phyloP scores from a whole-genome alignment of 768 basidiomycete genomes.

The Termitomyces sp. region DNA sequence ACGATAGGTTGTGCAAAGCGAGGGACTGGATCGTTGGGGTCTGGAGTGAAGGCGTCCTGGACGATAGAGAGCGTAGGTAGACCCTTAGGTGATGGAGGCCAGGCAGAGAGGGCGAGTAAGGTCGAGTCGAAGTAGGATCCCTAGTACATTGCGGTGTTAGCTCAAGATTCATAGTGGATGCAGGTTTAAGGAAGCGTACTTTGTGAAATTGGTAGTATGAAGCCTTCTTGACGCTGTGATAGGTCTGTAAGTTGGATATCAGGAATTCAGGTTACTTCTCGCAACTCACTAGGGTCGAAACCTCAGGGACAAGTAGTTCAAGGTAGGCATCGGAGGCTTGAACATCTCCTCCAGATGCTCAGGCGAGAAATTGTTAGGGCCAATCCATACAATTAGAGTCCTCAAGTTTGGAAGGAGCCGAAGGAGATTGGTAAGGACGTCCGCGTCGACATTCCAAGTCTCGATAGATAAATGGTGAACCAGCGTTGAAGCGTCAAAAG shows the following conservation, averaged over 20 bases:
- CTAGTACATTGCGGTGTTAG: slow-evolving; percentile 23
- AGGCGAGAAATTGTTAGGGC: slow-evolving; percentile 71
- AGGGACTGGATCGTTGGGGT: slow-evolving; percentile 23
- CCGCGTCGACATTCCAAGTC: slow-evolving; percentile 71
- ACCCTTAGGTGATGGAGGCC: slow-evolving; percentile 39
- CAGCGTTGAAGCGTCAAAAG: slow-evolving; percentile 28
- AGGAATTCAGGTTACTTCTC: neutral
- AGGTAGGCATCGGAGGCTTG: slow-evolving; percentile 36
- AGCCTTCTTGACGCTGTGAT: slow-evolving; percentile 61
- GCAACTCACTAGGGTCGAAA: slow-evolving; percentile 79
- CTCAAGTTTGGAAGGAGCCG: slow-evolving; percentile 48
- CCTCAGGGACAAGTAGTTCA: slow-evolving; percentile 58
- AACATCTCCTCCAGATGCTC: slow-evolving; percentile 76
- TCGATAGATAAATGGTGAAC: slow-evolving; percentile 51
- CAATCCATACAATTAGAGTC: slow-evolving; percentile 62
- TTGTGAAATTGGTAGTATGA: slow-evolving; percentile 83
- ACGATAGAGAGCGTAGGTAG: slow-evolving; percentile 56
- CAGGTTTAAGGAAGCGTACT: slow-evolving; percentile 28
- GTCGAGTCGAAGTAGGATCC: slow-evolving; percentile 84
- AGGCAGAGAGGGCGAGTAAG: slow-evolving; percentile 56
- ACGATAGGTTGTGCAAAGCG: slow-evolving; percentile 85
- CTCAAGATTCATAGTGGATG: no score
- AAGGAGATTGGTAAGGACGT: slow-evolving; percentile 70
- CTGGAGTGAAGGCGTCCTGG: slow-evolving; percentile 56
- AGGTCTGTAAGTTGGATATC: no score